Evolutionary conservation across 257 asterid species (phyloP).

Genomic region (Mentha longifolia): DNA sequence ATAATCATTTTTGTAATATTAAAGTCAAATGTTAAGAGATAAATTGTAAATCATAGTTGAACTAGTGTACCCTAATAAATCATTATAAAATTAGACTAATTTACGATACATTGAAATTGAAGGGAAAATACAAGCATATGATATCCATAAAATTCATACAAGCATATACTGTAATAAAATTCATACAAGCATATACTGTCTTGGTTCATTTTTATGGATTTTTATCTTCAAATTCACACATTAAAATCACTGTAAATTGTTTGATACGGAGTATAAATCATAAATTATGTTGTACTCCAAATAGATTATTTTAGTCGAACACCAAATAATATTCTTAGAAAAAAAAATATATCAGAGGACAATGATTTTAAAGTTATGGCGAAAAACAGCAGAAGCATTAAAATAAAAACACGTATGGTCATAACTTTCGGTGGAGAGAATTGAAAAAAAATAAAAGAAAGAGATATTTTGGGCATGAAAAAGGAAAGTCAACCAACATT

Average conservation of each 20-base stretch:
- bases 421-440: slow-evolving; percentile 68
- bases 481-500: slow-evolving; percentile 52
- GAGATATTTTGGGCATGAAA: slow-evolving; percentile 29
- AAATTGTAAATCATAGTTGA: too few relatives aligned
- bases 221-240: neutral
- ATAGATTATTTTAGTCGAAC: neutral
- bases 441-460: slow-evolving; percentile 30
- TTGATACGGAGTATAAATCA: neutral
- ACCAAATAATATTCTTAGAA: neutral
- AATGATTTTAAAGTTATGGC: slow-evolving; percentile 22
- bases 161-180: too few relatives aligned
- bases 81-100: too few relatives aligned
- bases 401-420: slow-evolving; percentile 33
- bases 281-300: neutral
- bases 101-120: too few relatives aligned
- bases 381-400: neutral
- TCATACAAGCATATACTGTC: too few relatives aligned
- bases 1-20: too few relatives aligned
- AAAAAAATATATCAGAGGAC: slow-evolving; percentile 22
- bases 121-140: too few relatives aligned
- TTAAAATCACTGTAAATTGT: neutral
- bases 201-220: too few relatives aligned
- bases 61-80: too few relatives aligned
- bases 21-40: too few relatives aligned
- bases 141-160: too few relatives aligned